phyloP scores from a whole-genome alignment of 805 yeast genomes.

The Metschnikowia noctiluminum region DNA sequence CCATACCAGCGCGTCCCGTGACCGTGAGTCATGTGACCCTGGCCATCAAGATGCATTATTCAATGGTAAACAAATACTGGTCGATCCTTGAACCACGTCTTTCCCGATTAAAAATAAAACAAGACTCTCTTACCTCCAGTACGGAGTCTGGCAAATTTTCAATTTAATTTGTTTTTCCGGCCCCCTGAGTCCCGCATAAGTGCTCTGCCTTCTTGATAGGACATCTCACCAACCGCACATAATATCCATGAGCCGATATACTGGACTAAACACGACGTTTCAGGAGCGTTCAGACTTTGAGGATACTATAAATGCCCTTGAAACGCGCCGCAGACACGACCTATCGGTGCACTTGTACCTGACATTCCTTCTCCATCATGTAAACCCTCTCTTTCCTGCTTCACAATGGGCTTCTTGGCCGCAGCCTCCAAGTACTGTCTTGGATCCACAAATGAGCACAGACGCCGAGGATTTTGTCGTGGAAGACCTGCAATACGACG shows the following conservation, averaged over 20 bases:
- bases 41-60: background rate
- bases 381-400: slow-evolving; percentile 35
- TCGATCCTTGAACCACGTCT: too few relatives aligned
- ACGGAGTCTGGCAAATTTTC: too few relatives aligned
- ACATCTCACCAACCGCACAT: background rate
- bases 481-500: background rate
- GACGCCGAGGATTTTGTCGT: slow-evolving; percentile 10
- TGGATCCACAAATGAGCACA: slow-evolving; percentile 11
- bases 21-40: background rate
- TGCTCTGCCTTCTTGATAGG: too few relatives aligned
- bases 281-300: slow-evolving; percentile 1
- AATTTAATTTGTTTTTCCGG: background rate
- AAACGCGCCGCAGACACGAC: slow-evolving; percentile 51
- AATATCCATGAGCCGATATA: background rate
- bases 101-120: too few relatives aligned
- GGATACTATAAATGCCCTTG: slow-evolving; percentile 30
- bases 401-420: slow-evolving; percentile 64
- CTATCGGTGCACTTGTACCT: slow-evolving; percentile 65
- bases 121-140: too few relatives aligned
- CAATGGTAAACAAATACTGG: too few relatives aligned
- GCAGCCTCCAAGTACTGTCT: slow-evolving; percentile 13
- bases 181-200: background rate
- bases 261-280: background rate
- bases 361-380: slow-evolving; percentile 41
- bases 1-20: background rate